phyloP scores from a whole-genome alignment of 1,284 basidiomycete species.

The Ustilago hordei region DNA sequence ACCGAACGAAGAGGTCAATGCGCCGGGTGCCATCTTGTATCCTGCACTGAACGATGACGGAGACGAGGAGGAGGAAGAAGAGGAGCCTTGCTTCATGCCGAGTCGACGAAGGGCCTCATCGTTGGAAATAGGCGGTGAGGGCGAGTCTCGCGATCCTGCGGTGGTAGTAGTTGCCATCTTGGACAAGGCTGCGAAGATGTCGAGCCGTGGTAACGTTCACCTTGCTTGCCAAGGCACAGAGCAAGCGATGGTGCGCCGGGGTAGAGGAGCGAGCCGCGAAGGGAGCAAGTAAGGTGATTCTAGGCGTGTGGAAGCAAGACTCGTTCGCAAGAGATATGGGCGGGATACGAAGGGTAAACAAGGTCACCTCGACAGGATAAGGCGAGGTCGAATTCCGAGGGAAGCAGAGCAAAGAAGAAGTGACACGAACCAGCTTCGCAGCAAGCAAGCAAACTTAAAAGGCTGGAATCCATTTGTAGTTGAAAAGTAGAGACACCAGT shows the following conservation, averaged over 20 bases:
- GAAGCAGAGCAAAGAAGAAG: neutral
- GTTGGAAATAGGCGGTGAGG: constrained; percentile 35
- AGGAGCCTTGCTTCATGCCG: constrained; percentile 17
- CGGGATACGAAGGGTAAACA: neutral
- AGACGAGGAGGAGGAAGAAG: constrained; percentile 14
- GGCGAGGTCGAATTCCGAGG: neutral
- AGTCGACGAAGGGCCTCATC: constrained; percentile 27
- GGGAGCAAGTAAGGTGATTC: neutral
- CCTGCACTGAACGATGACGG: constrained; percentile 12
- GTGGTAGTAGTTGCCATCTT: constrained; percentile 41
- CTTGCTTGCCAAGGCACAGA: neutral
- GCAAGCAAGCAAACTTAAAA: neutral
- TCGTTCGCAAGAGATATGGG: neutral
- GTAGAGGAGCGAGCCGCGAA: neutral
- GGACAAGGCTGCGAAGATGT: neutral
- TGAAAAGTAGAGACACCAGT: too few species aligned
- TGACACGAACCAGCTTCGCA: constrained; percentile 12
- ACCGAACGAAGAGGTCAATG: constrained; percentile 54
- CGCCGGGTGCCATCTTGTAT: constrained; percentile 41
- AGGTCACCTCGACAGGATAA: neutral
- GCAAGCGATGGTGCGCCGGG: neutral
- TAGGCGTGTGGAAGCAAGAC: neutral
- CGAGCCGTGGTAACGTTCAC: neutral
- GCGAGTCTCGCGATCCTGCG: constrained; percentile 41
- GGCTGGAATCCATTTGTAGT: neutral